Conservation (phyloP, 2,329 filamentous ascomycete genomes). For the Magnaporthales sp. region DNA sequence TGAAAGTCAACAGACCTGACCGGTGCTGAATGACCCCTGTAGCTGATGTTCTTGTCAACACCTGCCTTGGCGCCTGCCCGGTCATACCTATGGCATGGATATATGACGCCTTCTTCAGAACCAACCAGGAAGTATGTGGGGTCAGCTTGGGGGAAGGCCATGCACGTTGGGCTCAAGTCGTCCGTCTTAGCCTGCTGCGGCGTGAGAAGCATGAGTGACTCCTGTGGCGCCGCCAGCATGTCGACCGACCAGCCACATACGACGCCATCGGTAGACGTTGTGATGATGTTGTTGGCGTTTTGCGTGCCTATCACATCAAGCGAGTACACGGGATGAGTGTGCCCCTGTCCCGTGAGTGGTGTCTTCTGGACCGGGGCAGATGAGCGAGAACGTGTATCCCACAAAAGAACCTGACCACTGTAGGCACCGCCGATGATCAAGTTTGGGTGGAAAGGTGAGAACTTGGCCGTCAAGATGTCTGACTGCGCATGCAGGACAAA, state of each 20-base stretch:
- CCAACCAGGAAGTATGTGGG: constrained; percentile 97
- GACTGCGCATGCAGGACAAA: constrained; percentile 96
- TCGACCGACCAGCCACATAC: constrained; percentile 97
- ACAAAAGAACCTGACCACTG: constrained; percentile 90
- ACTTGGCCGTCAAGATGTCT: constrained; percentile 89
- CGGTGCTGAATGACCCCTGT: constrained; percentile 83
- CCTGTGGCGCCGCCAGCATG: constrained; percentile 94
- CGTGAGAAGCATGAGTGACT: constrained; percentile 79
- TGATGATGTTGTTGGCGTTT: constrained; percentile 98
- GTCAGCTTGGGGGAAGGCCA: constrained; percentile 90
- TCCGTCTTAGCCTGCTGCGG: constrained; percentile 85
- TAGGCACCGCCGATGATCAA: constrained; percentile 94
- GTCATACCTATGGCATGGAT: constrained; percentile 94
- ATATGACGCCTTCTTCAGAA: constrained; percentile 93
- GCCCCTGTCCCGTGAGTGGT: constrained; percentile 85
- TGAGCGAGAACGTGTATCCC: constrained; percentile 88
- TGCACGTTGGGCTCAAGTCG: constrained; percentile 87
- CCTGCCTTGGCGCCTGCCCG: constrained; percentile 94
- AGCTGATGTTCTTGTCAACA: constrained; percentile 80
- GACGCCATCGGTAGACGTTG: constrained; percentile 90
- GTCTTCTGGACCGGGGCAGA: constrained; percentile 92
- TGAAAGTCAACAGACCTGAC: constrained; percentile 97
- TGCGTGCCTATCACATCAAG: constrained; percentile 95
- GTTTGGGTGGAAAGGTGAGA: constrained; percentile 97
- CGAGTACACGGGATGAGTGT: constrained; percentile 94